Evolutionary conservation across 73 alveolate species (phyloP).

Genomic region (Blepharisma stoltei): DNA sequence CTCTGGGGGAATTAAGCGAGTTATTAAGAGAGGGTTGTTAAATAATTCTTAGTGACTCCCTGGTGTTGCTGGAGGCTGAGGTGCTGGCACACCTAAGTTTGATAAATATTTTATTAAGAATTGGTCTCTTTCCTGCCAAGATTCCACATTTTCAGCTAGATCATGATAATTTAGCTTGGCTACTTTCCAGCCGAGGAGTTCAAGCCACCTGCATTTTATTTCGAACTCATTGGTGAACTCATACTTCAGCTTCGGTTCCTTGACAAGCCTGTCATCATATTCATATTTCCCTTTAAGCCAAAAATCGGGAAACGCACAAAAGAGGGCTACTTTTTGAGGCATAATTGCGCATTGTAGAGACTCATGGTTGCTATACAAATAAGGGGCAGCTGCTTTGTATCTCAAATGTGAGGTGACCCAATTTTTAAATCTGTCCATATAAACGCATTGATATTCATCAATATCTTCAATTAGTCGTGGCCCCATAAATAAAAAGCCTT

Average conservation of each 20-base stretch:
- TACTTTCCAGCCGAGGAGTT: slow-evolving; percentile 8
- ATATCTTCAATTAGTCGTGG: not conserved
- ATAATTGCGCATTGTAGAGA: not conserved
- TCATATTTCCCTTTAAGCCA: not conserved
- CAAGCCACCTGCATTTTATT: slow-evolving; percentile 16
- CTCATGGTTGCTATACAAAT: not conserved
- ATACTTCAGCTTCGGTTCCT: slow-evolving; percentile 7
- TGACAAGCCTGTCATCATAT: slow-evolving; percentile 1
- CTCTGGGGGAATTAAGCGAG: too few species aligned
- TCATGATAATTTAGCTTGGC: slow-evolving; percentile 19
- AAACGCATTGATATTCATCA: not conserved
- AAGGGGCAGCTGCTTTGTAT: not conserved
- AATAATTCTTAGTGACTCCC: too few species aligned
- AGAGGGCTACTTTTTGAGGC: slow-evolving; percentile 13
- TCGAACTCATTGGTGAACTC: slow-evolving; percentile 1
- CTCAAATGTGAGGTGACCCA: not conserved
- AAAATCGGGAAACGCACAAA: not conserved
- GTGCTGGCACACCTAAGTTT: too few species aligned
- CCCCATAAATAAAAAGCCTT: not conserved
- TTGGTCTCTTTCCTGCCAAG: not conserved
- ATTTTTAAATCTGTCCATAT: not conserved
- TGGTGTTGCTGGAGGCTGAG: too few species aligned
- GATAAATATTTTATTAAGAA: too few species aligned
- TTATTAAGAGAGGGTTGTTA: too few species aligned
- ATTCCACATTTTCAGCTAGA: not conserved